Evolutionary conservation across 139 green algal species (phyloP).

Genomic region (Chlamydomonas eustigma): DNA sequence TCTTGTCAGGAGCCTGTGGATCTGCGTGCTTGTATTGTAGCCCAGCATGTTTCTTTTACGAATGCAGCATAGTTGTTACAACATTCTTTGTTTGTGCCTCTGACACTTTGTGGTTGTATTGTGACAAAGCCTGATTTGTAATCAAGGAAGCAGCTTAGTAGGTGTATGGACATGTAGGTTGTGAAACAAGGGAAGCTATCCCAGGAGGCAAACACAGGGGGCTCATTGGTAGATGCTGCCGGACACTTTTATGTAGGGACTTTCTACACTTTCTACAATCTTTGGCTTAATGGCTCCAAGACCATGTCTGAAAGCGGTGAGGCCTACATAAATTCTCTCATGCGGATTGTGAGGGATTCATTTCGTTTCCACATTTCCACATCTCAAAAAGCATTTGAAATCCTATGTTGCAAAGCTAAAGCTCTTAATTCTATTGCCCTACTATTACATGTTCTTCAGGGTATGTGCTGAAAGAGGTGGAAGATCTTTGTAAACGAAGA

Average conservation of each 20-base stretch:
- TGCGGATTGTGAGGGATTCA: neutral
- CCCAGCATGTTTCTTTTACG: too few relatives aligned
- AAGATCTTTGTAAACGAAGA: neutral
- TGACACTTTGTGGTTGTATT: too few relatives aligned
- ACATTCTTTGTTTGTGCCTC: too few relatives aligned
- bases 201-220: constrained; percentile 7
- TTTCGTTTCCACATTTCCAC: neutral
- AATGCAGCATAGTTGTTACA: too few relatives aligned
- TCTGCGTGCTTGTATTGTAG: too few relatives aligned
- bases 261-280: constrained; percentile 31
- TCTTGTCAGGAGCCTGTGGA: too few relatives aligned
- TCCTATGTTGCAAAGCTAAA: neutral
- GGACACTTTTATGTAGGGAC: constrained; percentile 31
- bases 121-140: too few relatives aligned
- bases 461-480: neutral
- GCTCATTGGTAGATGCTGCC: constrained; percentile 19
- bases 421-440: neutral
- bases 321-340: neutral
- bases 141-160: too few relatives aligned
- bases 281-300: constrained; percentile 29
- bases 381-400: neutral
- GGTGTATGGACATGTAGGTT: constrained; percentile 18
- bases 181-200: constrained; percentile 22
- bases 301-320: constrained; percentile 26
- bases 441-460: neutral